phyloP scores from a whole-genome alignment of 108 stramenopile species.

The Skeletonema marinoi region DNA sequence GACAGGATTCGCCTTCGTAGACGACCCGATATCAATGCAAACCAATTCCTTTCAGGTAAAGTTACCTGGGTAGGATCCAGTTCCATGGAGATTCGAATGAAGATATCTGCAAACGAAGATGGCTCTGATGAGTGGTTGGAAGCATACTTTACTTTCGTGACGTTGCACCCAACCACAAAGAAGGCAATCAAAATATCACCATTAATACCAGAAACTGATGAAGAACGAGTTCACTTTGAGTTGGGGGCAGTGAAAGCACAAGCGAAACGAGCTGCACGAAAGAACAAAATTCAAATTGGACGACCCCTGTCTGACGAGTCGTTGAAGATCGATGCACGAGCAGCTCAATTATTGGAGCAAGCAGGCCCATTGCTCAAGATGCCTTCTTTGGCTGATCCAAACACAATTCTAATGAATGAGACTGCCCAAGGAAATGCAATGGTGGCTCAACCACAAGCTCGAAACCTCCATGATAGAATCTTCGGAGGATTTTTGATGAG shows the following conservation, averaged over 20 bases:
- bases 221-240: constrained; percentile 73
- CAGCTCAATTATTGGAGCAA: constrained; percentile 67
- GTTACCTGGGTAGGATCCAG: constrained; percentile 89
- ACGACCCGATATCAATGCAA: constrained; percentile 49
- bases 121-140: constrained; percentile 55
- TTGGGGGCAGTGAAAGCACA: constrained; percentile 62
- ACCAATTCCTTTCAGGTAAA: constrained; percentile 82
- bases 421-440: constrained; percentile 78
- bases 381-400: constrained; percentile 78
- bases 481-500: constrained; percentile 97
- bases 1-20: constrained; percentile 75
- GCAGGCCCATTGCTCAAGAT: constrained; percentile 78
- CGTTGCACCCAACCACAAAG: constrained; percentile 76
- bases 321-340: constrained; percentile 41
- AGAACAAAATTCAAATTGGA: constrained; percentile 44
- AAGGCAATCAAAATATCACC: constrained; percentile 61
- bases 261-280: constrained; percentile 59
- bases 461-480: constrained; percentile 91
- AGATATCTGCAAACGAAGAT: constrained; percentile 33
- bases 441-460: constrained; percentile 86
- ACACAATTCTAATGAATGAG: constrained; percentile 64
- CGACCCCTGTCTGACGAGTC: constrained; percentile 40
- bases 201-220: constrained; percentile 70
- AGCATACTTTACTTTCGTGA: constrained; percentile 95
- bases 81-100: constrained; percentile 93